phyloP scores from a whole-genome alignment of 2,329 filamentous ascomycete genomes.

The Penicillium sp. region DNA sequence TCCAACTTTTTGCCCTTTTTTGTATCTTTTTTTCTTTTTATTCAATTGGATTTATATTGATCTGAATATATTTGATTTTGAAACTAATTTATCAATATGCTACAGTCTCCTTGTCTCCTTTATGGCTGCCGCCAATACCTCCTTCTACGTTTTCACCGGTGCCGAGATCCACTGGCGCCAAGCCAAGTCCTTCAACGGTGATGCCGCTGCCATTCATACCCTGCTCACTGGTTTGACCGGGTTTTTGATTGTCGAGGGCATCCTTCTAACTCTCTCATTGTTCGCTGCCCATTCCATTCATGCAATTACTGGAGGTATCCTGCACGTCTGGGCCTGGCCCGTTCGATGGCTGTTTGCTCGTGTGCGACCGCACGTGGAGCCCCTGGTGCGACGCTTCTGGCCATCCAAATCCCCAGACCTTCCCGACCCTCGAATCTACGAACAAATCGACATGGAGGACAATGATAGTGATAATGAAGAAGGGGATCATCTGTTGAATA shows the following conservation, averaged over 20 bases:
- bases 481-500: constrained; percentile 13
- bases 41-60: too few relatives aligned
- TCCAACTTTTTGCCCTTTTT: neutral
- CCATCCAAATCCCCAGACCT: constrained; percentile 2
- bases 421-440: constrained; percentile 19
- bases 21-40: neutral
- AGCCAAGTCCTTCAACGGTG: constrained; percentile 26
- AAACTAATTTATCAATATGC: neutral
- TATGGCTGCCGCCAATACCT: constrained; percentile 29
- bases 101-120: constrained; percentile 25
- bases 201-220: constrained; percentile 28
- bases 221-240: constrained; percentile 28
- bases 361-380: constrained; percentile 4
- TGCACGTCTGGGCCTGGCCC: constrained; percentile 21
- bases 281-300: constrained; percentile 23
- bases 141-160: constrained; percentile 29
- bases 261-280: constrained; percentile 22
- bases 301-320: constrained; percentile 19
- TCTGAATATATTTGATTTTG: too few relatives aligned
- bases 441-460: constrained; percentile 21
- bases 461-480: constrained; percentile 20
- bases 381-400: constrained; percentile 4
- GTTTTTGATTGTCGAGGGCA: constrained; percentile 25
- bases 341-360: constrained; percentile 13
- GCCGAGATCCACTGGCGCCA: constrained; percentile 34